A percentile compares a stretch with the other conserved stretches of the same genome.
phyloP scores from a whole-genome alignment of 371 early-diverging fungal genomes.

The Mucor mucedo region DNA sequence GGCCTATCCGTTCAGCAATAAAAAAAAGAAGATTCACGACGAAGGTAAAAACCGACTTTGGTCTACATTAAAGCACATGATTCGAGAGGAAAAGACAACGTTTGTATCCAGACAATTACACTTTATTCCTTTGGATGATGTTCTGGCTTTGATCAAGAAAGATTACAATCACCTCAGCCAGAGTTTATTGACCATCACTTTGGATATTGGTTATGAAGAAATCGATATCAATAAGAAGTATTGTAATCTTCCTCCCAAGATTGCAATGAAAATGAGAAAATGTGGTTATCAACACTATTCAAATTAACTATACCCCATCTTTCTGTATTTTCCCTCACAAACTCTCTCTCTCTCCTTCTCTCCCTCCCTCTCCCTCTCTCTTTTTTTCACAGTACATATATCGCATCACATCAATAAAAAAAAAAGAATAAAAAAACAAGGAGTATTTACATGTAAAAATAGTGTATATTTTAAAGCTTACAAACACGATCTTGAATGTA shows the following conservation, averaged over 20 bases:
- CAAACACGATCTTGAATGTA: conserved; percentile 25
- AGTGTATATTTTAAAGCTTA: conserved; percentile 18
- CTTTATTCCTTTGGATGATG: conserved; percentile 70
- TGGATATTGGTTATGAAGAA: conserved; percentile 54
- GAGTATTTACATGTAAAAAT: background rate
- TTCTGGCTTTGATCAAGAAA: conserved; percentile 59
- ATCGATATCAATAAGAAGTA: conserved; percentile 25
- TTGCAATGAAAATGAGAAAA: conserved; percentile 52
- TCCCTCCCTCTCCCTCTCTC: no score
- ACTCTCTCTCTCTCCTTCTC: no score
- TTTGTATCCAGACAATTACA: conserved; percentile 62
- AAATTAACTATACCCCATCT: background rate
- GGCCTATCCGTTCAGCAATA: conserved; percentile 39
- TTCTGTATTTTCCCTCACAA: background rate
- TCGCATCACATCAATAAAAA: no score
- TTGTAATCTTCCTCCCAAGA: conserved; percentile 46
- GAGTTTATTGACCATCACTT: conserved; percentile 67
- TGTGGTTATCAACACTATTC: conserved; percentile 11
- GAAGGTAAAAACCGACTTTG: conserved; percentile 68
- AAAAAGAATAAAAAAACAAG: background rate
- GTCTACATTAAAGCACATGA: conserved; percentile 62
- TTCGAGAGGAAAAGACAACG: conserved; percentile 43
- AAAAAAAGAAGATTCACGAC: conserved; percentile 1
- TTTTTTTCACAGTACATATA: no score
- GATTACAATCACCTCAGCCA: conserved; percentile 65